phyloP scores from a whole-genome alignment of 1,284 basidiomycete species.

The Heterobasidion annosum region DNA sequence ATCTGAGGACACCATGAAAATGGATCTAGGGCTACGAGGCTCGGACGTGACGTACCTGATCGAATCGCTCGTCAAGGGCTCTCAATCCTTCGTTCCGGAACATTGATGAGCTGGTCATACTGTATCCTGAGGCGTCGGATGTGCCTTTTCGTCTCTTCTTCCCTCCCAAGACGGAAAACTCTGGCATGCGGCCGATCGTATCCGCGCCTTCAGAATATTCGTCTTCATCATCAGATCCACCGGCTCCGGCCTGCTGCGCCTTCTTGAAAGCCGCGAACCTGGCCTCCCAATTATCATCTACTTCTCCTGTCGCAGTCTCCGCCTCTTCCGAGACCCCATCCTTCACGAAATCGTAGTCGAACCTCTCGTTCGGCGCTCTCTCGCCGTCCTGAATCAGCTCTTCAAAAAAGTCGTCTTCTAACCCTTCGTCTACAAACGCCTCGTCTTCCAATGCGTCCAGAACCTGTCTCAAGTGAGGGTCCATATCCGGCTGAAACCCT shows the following conservation, averaged over 20 bases:
- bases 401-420: slow-evolving; percentile 67
- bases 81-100: slow-evolving; percentile 85
- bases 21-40: not conserved
- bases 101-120: slow-evolving; percentile 97
- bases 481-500: slow-evolving; percentile 94
- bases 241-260: slow-evolving; percentile 26
- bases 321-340: slow-evolving; percentile 32
- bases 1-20: slow-evolving; percentile 31
- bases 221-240: slow-evolving; percentile 25
- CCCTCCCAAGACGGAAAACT: slow-evolving; percentile 67
- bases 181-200: slow-evolving; percentile 66
- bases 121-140: slow-evolving; percentile 85
- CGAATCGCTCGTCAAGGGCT: slow-evolving; percentile 89
- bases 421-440: slow-evolving; percentile 76
- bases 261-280: slow-evolving; percentile 75
- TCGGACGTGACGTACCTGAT: slow-evolving; percentile 54
- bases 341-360: slow-evolving; percentile 67
- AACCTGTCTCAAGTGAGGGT: slow-evolving; percentile 89
- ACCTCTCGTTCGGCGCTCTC: slow-evolving; percentile 40
- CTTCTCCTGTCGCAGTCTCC: slow-evolving; percentile 19
- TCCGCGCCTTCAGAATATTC: slow-evolving; percentile 69
- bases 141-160: slow-evolving; percentile 69
- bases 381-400: slow-evolving; percentile 73
- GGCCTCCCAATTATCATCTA: slow-evolving; percentile 54
- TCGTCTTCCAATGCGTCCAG: slow-evolving; percentile 96